Evolutionary conservation across 1,139 yeast genomes (phyloP).

Genomic region (Pichia sp.): DNA sequence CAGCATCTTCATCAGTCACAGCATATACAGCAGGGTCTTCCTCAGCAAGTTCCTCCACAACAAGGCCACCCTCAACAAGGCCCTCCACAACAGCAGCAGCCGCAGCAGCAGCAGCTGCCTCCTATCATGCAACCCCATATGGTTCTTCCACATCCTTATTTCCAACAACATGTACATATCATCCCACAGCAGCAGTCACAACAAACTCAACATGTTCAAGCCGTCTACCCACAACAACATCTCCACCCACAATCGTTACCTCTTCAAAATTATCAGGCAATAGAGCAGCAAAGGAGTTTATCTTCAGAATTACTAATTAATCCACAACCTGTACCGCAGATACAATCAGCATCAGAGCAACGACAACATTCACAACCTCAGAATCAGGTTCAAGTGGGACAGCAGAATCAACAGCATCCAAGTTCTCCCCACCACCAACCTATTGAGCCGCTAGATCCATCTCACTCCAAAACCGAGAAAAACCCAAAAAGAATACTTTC

Average conservation of each 20-base stretch:
- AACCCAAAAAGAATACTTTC: constrained; percentile 4
- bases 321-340: neutral
- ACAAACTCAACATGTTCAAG: constrained; percentile 7
- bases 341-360: neutral
- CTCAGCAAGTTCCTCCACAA: no score
- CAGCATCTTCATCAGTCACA: neutral
- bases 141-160: neutral
- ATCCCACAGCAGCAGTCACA: constrained; percentile 11
- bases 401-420: neutral
- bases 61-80: neutral
- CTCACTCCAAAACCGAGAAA: neutral
- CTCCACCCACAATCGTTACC: neutral
- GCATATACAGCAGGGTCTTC: neutral
- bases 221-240: constrained; percentile 1
- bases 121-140: constrained; percentile 5
- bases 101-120: neutral
- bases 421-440: neutral
- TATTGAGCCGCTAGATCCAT: neutral
- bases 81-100: neutral
- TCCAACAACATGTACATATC: constrained; percentile 7
- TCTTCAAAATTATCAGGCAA: neutral
- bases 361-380: neutral
- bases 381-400: neutral
- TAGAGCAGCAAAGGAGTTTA: neutral
- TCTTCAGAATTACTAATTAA: neutral